Percentiles rank a stretch among this genome's conserved stretches.
Conservation (phyloP, 345 rosid genomes). For the Reutealis trisperma region DNA sequence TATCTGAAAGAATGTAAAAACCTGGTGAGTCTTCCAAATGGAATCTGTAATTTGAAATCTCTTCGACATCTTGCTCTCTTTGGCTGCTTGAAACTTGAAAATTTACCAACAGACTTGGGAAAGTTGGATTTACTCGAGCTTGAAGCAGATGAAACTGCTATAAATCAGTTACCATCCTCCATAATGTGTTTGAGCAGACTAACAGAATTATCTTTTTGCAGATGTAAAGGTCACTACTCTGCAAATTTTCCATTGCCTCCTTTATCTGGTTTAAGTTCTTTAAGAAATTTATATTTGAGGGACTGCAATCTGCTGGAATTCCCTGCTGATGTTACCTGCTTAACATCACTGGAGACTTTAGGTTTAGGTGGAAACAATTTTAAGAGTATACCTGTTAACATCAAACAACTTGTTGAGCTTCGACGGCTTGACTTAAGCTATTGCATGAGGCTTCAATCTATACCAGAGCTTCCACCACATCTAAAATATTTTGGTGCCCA, state of each 20-base stretch:
- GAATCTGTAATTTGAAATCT: background rate
- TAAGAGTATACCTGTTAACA: background rate
- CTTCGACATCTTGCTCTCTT: background rate
- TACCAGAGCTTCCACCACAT: slow-evolving; percentile 11
- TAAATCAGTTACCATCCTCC: background rate
- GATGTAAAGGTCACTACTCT: background rate
- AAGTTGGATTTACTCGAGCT: background rate
- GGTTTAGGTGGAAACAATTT: background rate
- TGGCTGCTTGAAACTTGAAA: slow-evolving; percentile 7
- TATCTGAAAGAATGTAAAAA: background rate
- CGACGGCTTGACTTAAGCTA: background rate
- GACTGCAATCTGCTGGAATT: background rate
- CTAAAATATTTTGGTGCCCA: background rate
- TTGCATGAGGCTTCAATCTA: slow-evolving; percentile 4
- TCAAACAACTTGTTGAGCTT: slow-evolving; percentile 11
- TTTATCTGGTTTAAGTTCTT: background rate
- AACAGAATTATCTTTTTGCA: background rate
- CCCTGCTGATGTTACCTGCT: background rate
- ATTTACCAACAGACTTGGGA: slow-evolving; percentile 2
- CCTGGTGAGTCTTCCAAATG: background rate
- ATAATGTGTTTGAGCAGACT: background rate
- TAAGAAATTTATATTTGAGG: background rate
- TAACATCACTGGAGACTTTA: background rate
- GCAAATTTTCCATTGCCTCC: background rate
- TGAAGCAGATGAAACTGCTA: background rate